These are phyloP conservation scores for Pochonia chlamydosporia DNA, from an alignment of 2,329 filamentous ascomycete genomes.

Conservation along the genomic window DNA sequence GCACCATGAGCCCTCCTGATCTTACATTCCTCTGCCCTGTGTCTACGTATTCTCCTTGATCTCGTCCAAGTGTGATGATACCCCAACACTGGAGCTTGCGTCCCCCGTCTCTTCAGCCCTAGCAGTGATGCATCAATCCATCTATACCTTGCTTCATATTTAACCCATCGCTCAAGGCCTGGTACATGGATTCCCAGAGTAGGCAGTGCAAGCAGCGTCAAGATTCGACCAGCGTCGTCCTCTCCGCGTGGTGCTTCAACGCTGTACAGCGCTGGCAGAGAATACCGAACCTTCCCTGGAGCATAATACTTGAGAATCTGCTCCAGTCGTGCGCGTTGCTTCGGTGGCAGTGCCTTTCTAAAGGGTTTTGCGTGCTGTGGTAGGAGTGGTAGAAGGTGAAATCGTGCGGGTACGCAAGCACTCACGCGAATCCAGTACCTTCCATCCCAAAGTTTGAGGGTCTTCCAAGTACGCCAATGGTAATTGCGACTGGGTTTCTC, in stretches of 20 bases:
- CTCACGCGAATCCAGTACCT: slow-evolving; percentile 54
- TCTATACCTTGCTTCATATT: slow-evolving; percentile 45
- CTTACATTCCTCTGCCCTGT: not conserved
- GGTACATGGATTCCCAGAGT: slow-evolving; percentile 44
- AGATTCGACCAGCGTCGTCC: slow-evolving; percentile 13
- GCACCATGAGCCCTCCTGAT: not conserved
- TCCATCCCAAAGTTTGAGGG: slow-evolving; percentile 46
- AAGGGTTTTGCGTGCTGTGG: slow-evolving; percentile 40
- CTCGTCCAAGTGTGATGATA: not conserved
- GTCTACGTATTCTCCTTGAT: not conserved
- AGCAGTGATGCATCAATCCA: slow-evolving; percentile 39
- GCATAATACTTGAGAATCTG: slow-evolving; percentile 42
- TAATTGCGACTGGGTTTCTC: slow-evolving; percentile 8
- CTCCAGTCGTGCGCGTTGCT: slow-evolving; percentile 29
- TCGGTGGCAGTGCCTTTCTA: slow-evolving; percentile 33
- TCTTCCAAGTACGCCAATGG: slow-evolving; percentile 26
- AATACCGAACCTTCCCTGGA: slow-evolving; percentile 49
- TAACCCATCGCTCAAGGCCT: slow-evolving; percentile 40
- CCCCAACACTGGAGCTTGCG: not conserved
- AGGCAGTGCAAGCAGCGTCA: slow-evolving; percentile 46
- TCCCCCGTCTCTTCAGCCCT: slow-evolving; percentile 12
- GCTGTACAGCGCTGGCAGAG: slow-evolving; percentile 49
- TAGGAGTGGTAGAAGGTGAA: slow-evolving; percentile 41
- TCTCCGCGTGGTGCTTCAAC: slow-evolving; percentile 22
- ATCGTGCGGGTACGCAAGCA: slow-evolving; percentile 33